These are phyloP conservation scores for Phytophthora boehmeriae DNA, from an alignment of 352 stramenopile genomes.

Conservation along the genomic window DNA sequence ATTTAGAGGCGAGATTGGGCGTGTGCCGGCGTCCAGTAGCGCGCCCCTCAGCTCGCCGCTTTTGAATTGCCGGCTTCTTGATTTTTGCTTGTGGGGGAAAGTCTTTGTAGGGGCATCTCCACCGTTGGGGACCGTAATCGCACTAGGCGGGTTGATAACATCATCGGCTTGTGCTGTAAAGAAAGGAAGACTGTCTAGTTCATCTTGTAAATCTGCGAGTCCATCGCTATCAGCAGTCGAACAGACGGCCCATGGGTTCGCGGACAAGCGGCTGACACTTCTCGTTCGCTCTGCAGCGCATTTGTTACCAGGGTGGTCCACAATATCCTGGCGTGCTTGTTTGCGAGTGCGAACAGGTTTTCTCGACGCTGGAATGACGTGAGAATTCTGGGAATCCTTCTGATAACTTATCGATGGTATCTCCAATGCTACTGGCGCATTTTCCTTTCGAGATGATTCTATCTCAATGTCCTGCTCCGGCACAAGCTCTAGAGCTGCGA, in stretches of 20 bases:
- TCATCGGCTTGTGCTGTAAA: conserved; percentile 1
- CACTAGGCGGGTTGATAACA: background rate
- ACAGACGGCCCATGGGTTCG: conserved; percentile 25
- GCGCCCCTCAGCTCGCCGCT: background rate
- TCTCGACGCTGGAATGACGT: conserved; percentile 1
- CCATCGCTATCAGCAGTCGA: conserved; percentile 35
- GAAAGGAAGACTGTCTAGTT: conserved; percentile 26
- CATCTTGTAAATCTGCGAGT: conserved; percentile 37
- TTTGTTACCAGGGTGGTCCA: background rate
- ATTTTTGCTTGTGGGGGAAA: conserved; percentile 3
- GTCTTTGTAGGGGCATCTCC: background rate
- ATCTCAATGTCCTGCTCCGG: conserved; percentile 30
- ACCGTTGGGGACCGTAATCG: background rate
- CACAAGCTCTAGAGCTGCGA: conserved; percentile 60
- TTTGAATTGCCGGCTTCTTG: background rate
- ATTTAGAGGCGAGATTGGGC: background rate
- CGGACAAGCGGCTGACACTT: conserved; percentile 16
- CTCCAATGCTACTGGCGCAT: conserved; percentile 2
- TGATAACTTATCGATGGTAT: conserved; percentile 1
- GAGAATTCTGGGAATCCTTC: conserved; percentile 9
- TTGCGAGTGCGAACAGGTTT: conserved; percentile 3
- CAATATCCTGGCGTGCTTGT: conserved; percentile 2
- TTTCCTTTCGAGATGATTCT: conserved; percentile 6
- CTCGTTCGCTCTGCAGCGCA: conserved; percentile 12
- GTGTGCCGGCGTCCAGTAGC: conserved; percentile 1